phyloP scores from a whole-genome alignment of 179 eudicot genomes.

The Dionaea muscipula region DNA sequence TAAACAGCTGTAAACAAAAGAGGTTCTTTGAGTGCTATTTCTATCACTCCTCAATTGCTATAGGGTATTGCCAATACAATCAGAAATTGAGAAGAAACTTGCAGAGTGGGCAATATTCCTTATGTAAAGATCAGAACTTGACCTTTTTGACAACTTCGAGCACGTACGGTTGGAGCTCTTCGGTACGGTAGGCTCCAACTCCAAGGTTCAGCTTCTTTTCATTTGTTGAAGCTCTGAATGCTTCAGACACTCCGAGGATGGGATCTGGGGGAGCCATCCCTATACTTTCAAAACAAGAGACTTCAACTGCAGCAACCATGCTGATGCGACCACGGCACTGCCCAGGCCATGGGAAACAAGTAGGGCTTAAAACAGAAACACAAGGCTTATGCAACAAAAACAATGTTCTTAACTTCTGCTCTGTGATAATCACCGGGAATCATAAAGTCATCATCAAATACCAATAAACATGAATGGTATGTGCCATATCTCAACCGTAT shows the following conservation, averaged over 20 bases:
- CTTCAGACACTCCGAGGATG: conserved; percentile 94
- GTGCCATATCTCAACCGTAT: neutral
- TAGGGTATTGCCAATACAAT: neutral
- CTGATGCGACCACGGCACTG: conserved; percentile 51
- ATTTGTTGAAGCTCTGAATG: conserved; percentile 71
- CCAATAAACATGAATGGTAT: too few species aligned
- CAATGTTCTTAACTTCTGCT: too few species aligned
- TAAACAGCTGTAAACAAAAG: too few species aligned
- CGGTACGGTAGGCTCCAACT: conserved; percentile 96
- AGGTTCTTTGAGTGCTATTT: too few species aligned
- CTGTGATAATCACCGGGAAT: too few species aligned
- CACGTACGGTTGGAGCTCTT: conserved; percentile 94
- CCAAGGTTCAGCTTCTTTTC: conserved; percentile 94
- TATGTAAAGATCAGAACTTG: neutral
- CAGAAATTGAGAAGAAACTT: neutral
- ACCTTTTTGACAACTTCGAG: conserved; percentile 92
- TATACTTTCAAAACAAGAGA: conserved; percentile 67
- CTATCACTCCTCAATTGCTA: too few species aligned
- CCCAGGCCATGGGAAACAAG: conserved; percentile 3
- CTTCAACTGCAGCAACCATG: conserved; percentile 61
- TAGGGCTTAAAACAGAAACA: conserved; percentile 5
- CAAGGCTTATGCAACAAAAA: neutral
- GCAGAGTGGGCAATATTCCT: neutral
- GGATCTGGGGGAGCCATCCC: conserved; percentile 99
- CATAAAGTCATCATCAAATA: too few species aligned